A percentile compares a stretch with the other conserved stretches of the same genome.
Evolutionary conservation across 2,329 filamentous ascomycete species (phyloP).

Genomic region (Aspergillus sp.): DNA sequence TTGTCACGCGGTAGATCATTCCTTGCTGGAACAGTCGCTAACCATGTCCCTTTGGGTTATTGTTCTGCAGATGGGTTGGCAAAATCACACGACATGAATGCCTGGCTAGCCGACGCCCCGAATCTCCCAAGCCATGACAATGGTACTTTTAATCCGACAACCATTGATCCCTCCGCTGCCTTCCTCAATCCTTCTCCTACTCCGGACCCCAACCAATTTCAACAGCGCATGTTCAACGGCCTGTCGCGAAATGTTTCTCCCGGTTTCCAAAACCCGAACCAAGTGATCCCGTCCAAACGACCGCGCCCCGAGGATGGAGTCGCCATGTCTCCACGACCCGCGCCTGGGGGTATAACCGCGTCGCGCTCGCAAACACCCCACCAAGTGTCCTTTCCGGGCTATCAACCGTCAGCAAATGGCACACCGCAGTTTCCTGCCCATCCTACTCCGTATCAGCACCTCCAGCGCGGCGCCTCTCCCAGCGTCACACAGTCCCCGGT

Average conservation of each 20-base stretch:
- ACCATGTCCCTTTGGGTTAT: not conserved
- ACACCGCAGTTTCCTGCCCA: constrained; percentile 55
- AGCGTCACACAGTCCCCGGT: constrained; percentile 91
- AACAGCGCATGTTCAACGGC: constrained; percentile 70
- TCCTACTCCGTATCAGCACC: constrained; percentile 69
- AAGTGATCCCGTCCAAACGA: constrained; percentile 84
- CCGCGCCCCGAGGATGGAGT: constrained; percentile 78
- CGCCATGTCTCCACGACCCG: constrained; percentile 71
- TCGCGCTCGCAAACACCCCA: constrained; percentile 92
- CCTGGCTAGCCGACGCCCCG: constrained; percentile 45
- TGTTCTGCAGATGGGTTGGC: constrained; percentile 40
- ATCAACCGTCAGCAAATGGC: constrained; percentile 58
- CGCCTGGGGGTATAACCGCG: constrained; percentile 64
- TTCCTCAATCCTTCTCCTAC: constrained; percentile 42
- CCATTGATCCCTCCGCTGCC: constrained; percentile 42
- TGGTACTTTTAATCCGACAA: constrained; percentile 41
- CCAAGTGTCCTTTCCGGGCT: constrained; percentile 65
- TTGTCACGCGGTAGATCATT: not conserved
- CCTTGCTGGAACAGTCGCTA: not conserved
- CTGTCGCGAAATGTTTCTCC: constrained; percentile 76
- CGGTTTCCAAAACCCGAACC: constrained; percentile 69
- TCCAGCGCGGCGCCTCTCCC: constrained; percentile 70
- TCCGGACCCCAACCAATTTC: constrained; percentile 46
- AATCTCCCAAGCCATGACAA: constrained; percentile 43
- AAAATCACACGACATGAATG: constrained; percentile 45